Conservation (phyloP, 2,329 filamentous ascomycete genomes). For the Colletotrichum karsti region DNA sequence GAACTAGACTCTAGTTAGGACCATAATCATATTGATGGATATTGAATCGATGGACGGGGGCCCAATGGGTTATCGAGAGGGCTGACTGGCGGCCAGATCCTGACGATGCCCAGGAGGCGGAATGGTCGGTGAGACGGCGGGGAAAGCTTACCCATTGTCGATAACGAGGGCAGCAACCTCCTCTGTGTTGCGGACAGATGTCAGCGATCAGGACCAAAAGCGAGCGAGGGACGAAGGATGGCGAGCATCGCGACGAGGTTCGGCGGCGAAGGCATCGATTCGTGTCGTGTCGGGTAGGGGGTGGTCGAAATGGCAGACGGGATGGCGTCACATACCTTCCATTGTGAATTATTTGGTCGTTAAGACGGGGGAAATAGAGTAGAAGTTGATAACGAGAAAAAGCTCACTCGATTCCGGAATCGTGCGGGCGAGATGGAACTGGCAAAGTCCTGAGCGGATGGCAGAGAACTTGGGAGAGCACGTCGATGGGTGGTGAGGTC, state of each 20-base stretch:
- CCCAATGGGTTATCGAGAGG: conserved; percentile 26
- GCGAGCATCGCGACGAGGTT: conserved; percentile 19
- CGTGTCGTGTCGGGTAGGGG: background rate
- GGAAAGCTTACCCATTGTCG: conserved; percentile 98
- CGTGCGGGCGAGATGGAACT: conserved; percentile 29
- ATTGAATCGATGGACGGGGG: conserved; percentile 13
- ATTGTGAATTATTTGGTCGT: conserved; percentile 33
- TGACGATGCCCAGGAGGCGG: conserved; percentile 20
- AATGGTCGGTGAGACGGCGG: conserved; percentile 46
- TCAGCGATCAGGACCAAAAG: conserved; percentile 46
- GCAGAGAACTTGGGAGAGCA: conserved; percentile 29
- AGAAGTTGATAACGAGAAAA: conserved; percentile 13
- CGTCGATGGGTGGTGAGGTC: conserved; percentile 31
- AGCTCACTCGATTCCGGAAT: conserved; percentile 31
- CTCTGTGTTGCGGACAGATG: conserved; percentile 70
- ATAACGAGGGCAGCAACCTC: conserved; percentile 99
- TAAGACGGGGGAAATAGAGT: conserved; percentile 23
- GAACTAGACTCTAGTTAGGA: conserved; percentile 74
- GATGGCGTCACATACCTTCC: conserved; percentile 32
- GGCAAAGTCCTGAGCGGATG: conserved; percentile 30
- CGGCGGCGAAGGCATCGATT: conserved; percentile 1
- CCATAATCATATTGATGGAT: background rate
- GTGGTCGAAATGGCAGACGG: background rate
- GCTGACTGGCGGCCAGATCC: conserved; percentile 5
- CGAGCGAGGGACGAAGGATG: background rate